phyloP scores from a whole-genome alignment of 225 moss, liverwort and hornwort genomes.

The Pleurozium schreberi region DNA sequence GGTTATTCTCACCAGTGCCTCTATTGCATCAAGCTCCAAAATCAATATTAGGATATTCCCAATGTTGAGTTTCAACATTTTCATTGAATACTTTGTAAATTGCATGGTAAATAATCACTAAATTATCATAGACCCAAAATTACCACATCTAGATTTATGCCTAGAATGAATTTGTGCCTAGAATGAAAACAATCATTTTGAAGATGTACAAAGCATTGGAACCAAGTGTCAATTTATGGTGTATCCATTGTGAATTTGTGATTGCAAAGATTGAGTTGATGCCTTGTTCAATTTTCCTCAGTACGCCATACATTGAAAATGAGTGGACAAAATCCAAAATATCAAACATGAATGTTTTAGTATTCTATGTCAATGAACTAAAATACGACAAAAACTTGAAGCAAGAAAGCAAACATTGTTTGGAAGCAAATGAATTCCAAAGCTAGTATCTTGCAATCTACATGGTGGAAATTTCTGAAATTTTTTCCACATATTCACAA shows the following conservation, averaged over 20 bases:
- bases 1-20: background rate
- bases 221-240: background rate
- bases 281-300: background rate
- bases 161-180: background rate
- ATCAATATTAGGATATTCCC: background rate
- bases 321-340: background rate
- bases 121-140: background rate
- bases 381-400: no score
- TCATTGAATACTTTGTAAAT: no score
- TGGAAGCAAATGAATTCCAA: no score
- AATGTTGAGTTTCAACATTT: background rate
- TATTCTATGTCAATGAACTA: no score
- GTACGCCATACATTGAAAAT: background rate
- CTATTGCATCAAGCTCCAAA: background rate
- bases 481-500: no score
- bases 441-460: no score
- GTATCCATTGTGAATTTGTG: no score
- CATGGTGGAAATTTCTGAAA: no score
- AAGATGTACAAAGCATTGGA: background rate
- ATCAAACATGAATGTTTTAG: background rate
- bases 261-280: no score
- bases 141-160: background rate
- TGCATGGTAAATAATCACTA: background rate
- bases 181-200: background rate
- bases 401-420: no score